Evolutionary conservation across 2,329 filamentous ascomycete species (phyloP).

Genomic region (Amphichorda felina): DNA sequence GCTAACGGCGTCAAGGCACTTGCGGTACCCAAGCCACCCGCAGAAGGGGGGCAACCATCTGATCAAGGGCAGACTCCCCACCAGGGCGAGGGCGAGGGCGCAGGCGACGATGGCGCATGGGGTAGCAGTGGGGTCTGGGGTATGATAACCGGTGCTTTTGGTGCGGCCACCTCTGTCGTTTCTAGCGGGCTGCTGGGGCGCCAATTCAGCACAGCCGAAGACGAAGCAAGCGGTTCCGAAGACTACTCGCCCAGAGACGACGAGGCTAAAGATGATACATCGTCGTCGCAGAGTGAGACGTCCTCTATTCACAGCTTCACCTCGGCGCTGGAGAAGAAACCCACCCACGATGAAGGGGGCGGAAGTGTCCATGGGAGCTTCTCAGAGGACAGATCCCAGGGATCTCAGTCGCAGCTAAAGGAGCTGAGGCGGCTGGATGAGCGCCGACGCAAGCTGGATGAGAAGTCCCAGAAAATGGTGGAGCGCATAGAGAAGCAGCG

Average conservation of each 20-base stretch:
- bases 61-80: too few species aligned
- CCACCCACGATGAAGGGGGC: slow-evolving; percentile 15
- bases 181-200: slow-evolving; percentile 20
- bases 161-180: slow-evolving; percentile 34
- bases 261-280: slow-evolving; percentile 14
- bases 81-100: background rate
- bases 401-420: slow-evolving; percentile 32
- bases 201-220: slow-evolving; percentile 15
- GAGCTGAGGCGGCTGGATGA: slow-evolving; percentile 53
- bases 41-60: too few species aligned
- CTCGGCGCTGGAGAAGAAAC: slow-evolving; percentile 28
- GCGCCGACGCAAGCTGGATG: slow-evolving; percentile 48
- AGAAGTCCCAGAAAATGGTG: slow-evolving; percentile 45
- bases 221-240: slow-evolving; percentile 11
- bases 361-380: slow-evolving; percentile 13
- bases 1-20: too few species aligned
- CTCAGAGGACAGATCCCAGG: slow-evolving; percentile 23
- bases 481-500: slow-evolving; percentile 32
- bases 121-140: slow-evolving; percentile 38
- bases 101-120: background rate
- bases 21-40: too few species aligned
- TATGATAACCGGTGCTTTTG: slow-evolving; percentile 41
- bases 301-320: slow-evolving; percentile 36
- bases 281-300: slow-evolving; percentile 22
- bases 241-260: slow-evolving; percentile 5